These are phyloP conservation scores for Pseudotsuga menziesii DNA, from an alignment of 75 land plant genomes.

Conservation along the genomic window DNA sequence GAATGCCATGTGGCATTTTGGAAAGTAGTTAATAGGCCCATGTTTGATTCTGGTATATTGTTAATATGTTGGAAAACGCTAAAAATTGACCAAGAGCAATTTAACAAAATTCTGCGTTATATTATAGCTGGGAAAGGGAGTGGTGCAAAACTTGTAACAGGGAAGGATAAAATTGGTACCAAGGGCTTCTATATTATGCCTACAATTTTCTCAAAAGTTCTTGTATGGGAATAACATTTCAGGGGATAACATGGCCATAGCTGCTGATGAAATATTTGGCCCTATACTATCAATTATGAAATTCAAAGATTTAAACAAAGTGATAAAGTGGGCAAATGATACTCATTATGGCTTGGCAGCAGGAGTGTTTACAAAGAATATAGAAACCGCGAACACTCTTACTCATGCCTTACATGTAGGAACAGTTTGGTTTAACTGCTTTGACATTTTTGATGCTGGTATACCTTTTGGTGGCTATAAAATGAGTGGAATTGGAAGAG, in stretches of 20 bases:
- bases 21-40: too few relatives aligned
- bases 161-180: constrained; percentile 34
- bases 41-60: too few relatives aligned
- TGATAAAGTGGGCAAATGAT: constrained; percentile 64
- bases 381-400: constrained; percentile 77
- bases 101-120: constrained; percentile 34
- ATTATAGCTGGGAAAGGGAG: constrained; percentile 32
- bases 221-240: constrained; percentile 9
- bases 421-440: constrained; percentile 90
- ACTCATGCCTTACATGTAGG: constrained; percentile 73
- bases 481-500: constrained; percentile 89
- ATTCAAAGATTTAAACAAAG: constrained; percentile 48
- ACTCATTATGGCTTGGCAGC: constrained; percentile 86
- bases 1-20: too few relatives aligned
- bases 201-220: constrained; percentile 47
- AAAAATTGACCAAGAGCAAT: constrained; percentile 18
- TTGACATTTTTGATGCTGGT: constrained; percentile 78
- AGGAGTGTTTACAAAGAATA: constrained; percentile 78
- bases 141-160: constrained; percentile 48
- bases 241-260: constrained; percentile 34
- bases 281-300: constrained; percentile 42
- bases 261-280: constrained; percentile 48
- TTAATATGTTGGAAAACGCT: too few relatives aligned
- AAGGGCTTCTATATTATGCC: constrained; percentile 56
- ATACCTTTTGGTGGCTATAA: constrained; percentile 98